Percentiles rank a stretch among this genome's conserved stretches.
phyloP scores from a whole-genome alignment of 1,139 yeast species.

The Pichia sp. region DNA sequence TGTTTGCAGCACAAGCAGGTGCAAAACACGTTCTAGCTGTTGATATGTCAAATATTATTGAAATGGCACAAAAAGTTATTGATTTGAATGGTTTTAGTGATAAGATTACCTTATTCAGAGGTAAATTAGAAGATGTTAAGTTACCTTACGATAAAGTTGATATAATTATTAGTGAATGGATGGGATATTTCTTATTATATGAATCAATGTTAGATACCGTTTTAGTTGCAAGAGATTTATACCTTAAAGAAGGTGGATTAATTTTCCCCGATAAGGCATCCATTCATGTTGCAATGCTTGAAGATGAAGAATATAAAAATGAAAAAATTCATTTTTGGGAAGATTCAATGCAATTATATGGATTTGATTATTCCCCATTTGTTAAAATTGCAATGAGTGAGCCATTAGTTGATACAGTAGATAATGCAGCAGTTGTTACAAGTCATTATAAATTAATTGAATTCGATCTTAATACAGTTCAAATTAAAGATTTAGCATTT shows the following conservation, averaged over 20 bases:
- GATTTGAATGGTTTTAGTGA: conserved; percentile 79
- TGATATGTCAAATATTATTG: conserved; percentile 95
- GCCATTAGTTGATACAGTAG: conserved; percentile 92
- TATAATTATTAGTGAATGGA: conserved; percentile 97
- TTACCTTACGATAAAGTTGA: conserved; percentile 81
- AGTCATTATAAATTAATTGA: conserved; percentile 70
- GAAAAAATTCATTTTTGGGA: conserved; percentile 95
- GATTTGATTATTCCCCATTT: conserved; percentile 82
- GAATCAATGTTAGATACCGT: conserved; percentile 99
- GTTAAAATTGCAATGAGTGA: conserved; percentile 68
- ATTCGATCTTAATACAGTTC: conserved; percentile 85
- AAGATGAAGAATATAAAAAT: conserved; percentile 88
- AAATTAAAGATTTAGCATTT: conserved; percentile 75
- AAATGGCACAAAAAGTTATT: conserved; percentile 84
- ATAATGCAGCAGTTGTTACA: conserved; percentile 62
- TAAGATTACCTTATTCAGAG: conserved; percentile 82
- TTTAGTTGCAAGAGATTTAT: conserved; percentile 86
- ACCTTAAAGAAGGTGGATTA: conserved; percentile 66
- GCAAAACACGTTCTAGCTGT: conserved; percentile 96
- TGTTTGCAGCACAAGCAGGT: conserved; percentile 98
- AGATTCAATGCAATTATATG: conserved; percentile 63
- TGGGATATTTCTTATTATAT: conserved; percentile 94
- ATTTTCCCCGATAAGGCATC: conserved; percentile 94
- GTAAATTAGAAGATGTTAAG: conserved; percentile 89
- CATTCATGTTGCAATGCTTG: conserved; percentile 87